Conservation (phyloP, 2,329 filamentous ascomycete species). For the Pseudophaeomoniella oleicola region DNA sequence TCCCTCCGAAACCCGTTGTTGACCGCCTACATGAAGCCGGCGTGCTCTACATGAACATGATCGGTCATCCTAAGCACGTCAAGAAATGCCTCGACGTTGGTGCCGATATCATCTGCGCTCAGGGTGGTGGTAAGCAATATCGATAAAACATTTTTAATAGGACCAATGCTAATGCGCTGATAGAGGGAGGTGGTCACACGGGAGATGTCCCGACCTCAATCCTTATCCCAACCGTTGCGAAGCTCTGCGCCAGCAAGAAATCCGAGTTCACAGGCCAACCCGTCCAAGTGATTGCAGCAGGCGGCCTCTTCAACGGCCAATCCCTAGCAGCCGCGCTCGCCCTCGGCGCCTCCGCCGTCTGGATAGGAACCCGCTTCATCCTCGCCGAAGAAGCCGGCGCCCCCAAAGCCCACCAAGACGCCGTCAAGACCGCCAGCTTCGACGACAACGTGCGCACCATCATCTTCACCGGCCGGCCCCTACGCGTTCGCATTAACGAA, state of each 20-base stretch:
- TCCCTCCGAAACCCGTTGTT: slow-evolving; percentile 77
- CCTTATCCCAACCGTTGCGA: slow-evolving; percentile 82
- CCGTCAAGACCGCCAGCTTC: slow-evolving; percentile 77
- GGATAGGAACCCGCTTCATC: slow-evolving; percentile 95
- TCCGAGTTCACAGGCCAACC: slow-evolving; percentile 74
- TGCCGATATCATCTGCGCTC: slow-evolving; percentile 93
- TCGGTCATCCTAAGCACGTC: slow-evolving; percentile 98
- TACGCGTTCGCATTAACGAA: slow-evolving; percentile 82
- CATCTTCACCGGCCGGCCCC: slow-evolving; percentile 93
- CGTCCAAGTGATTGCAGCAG: slow-evolving; percentile 85
- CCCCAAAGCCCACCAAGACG: slow-evolving; percentile 86
- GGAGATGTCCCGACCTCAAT: slow-evolving; percentile 85
- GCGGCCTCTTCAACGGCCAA: slow-evolving; percentile 87
- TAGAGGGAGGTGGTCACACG: slow-evolving; percentile 18
- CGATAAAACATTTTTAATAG: too few species aligned
- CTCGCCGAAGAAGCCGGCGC: slow-evolving; percentile 89
- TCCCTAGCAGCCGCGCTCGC: slow-evolving; percentile 79
- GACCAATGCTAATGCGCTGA: too few species aligned
- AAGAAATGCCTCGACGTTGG: slow-evolving; percentile 87
- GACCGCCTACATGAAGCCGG: slow-evolving; percentile 78
- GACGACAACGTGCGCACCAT: slow-evolving; percentile 95
- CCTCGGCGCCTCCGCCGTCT: slow-evolving; percentile 83
- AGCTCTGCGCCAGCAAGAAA: slow-evolving; percentile 65
- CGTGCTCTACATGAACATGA: slow-evolving; percentile 99
- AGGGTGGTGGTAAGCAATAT: slow-evolving; percentile 98